Evolutionary conservation across 2,329 filamentous ascomycete genomes (phyloP), one percentile per base, ranked within the genome.

Genomic region (Arthrocladium fulminans): DNA sequence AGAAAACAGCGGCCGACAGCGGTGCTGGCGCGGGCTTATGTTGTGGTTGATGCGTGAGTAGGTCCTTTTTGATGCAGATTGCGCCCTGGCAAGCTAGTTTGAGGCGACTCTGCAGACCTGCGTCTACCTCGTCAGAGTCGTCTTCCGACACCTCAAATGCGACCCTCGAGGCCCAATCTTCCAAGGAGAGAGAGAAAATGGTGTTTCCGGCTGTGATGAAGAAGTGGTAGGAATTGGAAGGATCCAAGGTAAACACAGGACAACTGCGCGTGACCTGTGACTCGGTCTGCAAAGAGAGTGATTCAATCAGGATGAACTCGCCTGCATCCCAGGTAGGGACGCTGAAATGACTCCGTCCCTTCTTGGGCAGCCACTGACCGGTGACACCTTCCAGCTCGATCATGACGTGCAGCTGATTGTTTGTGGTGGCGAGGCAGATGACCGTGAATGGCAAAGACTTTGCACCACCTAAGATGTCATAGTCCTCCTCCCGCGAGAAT

Each of bases 341-440:
- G 22, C 60, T 63, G 56, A 72, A 72, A 1, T 63, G 59, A 44
- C 65, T 66, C 43, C 63, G 66, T 45, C 59, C 65, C 15, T 62
- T 62, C 46, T 65, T 68, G 1, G 79, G 79, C 6, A 83, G 69
- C 80, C 80, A 83, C 57, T 79, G 75, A 6, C 76, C 79, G 55
- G 80, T 72, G 2, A 83, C 72, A 0, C 78, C 79, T 44, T 81
- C 75, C 25, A 81, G 61, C 54, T 83, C 77, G 23, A 83, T 67
- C 52, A 75, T 81, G 25, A 81, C 62, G 53, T 80, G 75, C 6
- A 83, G 67, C 47, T 75, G 69, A 38, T 74, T 74, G 19, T 69
- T 71, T 27, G 69, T 72, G 2, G 76, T 80, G 13, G 76, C 69
- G 8, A 83, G 61, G 57, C 76, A 80, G 5, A 83, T 67, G 9